Percentiles rank a stretch among this genome's conserved stretches.
Evolutionary conservation across 1,139 yeast species (phyloP).

Genomic region (Suhomyces panamericanus): DNA sequence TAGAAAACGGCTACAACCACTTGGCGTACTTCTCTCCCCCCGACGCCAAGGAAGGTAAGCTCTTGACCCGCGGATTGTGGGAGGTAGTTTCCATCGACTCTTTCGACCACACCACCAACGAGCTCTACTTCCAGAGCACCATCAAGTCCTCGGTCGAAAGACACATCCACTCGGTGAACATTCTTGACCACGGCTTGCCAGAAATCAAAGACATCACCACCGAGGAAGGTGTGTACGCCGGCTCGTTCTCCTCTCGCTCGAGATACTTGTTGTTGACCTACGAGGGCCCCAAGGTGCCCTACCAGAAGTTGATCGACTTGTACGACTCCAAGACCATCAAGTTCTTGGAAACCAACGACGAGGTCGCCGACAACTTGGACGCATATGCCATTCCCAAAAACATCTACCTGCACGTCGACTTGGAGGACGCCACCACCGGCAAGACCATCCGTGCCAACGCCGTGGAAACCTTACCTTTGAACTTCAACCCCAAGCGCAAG

Average conservation of each 20-base stretch:
- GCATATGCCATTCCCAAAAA: slow-evolving; percentile 51
- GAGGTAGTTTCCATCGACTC: slow-evolving; percentile 52
- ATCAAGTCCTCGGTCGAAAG: slow-evolving; percentile 53
- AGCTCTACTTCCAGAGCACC: slow-evolving; percentile 50
- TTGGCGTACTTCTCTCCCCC: slow-evolving; percentile 60
- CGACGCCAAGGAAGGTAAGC: slow-evolving; percentile 36
- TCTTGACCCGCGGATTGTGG: slow-evolving; percentile 55
- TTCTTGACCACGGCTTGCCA: slow-evolving; percentile 34
- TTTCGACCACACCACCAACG: slow-evolving; percentile 43
- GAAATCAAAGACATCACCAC: slow-evolving; percentile 54
- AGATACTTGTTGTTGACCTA: slow-evolving; percentile 60
- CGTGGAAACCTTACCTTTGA: slow-evolving; percentile 63
- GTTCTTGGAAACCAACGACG: slow-evolving; percentile 51
- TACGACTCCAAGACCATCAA: slow-evolving; percentile 32
- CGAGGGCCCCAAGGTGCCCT: slow-evolving; percentile 67
- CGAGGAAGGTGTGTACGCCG: slow-evolving; percentile 67
- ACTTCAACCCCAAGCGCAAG: slow-evolving; percentile 52
- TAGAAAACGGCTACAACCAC: slow-evolving; percentile 54
- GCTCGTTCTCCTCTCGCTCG: slow-evolving; percentile 68
- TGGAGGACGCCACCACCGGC: slow-evolving; percentile 46
- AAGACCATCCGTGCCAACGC: slow-evolving; percentile 50
- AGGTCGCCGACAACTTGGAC: slow-evolving; percentile 37
- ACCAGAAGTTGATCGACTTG: slow-evolving; percentile 63
- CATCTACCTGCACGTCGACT: slow-evolving; percentile 47
- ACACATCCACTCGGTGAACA: slow-evolving; percentile 50